Base-by-base conservation (phyloP, 2,329 filamentous ascomycete species). In the Paecilomyces fulvus region DNA sequence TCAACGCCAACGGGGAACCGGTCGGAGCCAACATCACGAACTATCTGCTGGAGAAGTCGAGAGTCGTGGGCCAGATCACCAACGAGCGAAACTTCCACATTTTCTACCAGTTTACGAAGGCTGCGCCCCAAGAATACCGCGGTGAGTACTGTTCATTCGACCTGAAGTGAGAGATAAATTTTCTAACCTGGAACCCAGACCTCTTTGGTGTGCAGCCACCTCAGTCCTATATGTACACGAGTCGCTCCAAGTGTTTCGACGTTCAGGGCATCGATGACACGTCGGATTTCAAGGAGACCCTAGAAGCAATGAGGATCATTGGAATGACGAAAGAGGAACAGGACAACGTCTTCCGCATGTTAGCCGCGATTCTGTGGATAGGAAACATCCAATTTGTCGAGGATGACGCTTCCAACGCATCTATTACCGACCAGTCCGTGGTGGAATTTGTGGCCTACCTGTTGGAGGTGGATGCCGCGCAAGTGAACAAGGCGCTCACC, bases 1-100 rank as follows among this genome's bases (percentile, higher is more conserved):
- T 99, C 80, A 97, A 97, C 73, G 72, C 81, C 43, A 84, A 89
- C 61, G 92, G 92, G 62, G 92, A 97, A 74, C 94, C 94, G 0
- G 87, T 96, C 10, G 94, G 94, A 66, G 94, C 94, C 59, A 94
- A 96, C 73, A 96, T 99, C 74, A 96, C 92, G 69, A 99, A 99
- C 73, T 99, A 99, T 69, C 80, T 99, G 23, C 81, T 99, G 54
- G 94, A 99, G 73, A 97, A 97, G 79, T 87, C 90, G 51, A 83
- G 94, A 77, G 94, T 99, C 17, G 91, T 96, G 9, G 91, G 92
- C 14, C 94, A 97, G 77, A 97, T 97, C 64, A 80, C 78, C 57
- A 95, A 96, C 72, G 94, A 99, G 80, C 85, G 94, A 64, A 97
- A 96, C 76, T 99, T 99, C 74, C 94, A 99, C 76, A 97, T 99